A percentile compares a stretch with the other conserved stretches of the same genome.
phyloP scores from a whole-genome alignment of 1,284 basidiomycete genomes.

The Pseudozyma pruni region DNA sequence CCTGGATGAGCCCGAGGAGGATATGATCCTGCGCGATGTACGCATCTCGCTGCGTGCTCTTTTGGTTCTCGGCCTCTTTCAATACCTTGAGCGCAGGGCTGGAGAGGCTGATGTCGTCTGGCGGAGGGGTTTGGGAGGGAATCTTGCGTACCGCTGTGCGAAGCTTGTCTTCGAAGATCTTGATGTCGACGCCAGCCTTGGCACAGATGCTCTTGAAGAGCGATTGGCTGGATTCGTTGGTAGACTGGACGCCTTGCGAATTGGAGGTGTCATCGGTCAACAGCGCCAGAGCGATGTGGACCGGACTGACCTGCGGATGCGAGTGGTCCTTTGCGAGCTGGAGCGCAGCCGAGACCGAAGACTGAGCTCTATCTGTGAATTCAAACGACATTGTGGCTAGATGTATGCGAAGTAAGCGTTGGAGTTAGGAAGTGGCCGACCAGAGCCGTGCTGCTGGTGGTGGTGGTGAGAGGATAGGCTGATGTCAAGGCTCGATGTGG shows the following conservation, averaged over 20 bases:
- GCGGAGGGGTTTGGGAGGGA: constrained; percentile 62
- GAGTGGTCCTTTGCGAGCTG: constrained; percentile 85
- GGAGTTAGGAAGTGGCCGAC: background rate
- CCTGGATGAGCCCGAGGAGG: constrained; percentile 79
- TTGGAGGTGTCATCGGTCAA: constrained; percentile 71
- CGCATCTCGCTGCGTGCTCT: constrained; percentile 76
- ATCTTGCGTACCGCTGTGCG: constrained; percentile 60
- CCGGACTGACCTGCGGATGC: constrained; percentile 77
- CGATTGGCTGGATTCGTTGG: constrained; percentile 70
- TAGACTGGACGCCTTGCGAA: constrained; percentile 54
- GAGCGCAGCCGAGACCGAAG: constrained; percentile 76
- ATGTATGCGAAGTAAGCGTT: background rate
- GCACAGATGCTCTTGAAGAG: constrained; percentile 80
- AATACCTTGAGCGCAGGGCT: constrained; percentile 57
- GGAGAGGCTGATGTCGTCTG: constrained; percentile 61
- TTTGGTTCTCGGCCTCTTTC: constrained; percentile 59
- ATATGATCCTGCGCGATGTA: constrained; percentile 92
- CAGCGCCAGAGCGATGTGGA: constrained; percentile 80
- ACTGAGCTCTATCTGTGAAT: constrained; percentile 82
- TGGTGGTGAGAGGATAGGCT: background rate
- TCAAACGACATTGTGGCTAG: constrained; percentile 67
- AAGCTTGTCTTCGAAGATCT: constrained; percentile 56
- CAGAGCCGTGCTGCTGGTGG: constrained; percentile 1
- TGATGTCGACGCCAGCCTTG: constrained; percentile 79
- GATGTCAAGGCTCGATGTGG: too few species aligned